These are phyloP conservation scores for Cordyceps fumosorosea DNA, from an alignment of 2,329 filamentous ascomycete genomes.

Conservation along the genomic window DNA sequence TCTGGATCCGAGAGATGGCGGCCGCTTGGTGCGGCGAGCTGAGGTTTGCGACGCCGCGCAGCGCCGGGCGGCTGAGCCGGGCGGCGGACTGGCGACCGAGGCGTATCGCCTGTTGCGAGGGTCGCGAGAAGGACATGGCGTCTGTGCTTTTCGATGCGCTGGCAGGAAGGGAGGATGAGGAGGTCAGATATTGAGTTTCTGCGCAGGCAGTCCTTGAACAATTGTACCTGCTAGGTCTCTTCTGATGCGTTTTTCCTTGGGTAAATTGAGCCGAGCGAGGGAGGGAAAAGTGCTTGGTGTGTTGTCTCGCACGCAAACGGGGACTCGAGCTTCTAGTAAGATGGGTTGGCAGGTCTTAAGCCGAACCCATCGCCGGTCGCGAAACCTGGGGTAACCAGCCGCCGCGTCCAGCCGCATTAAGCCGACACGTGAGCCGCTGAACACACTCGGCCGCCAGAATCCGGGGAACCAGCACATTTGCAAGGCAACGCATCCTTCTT, in stretches of 20 bases:
- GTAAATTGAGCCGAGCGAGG: background rate
- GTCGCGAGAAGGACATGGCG: conserved; percentile 41
- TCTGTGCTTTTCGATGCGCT: background rate
- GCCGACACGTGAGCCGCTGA: conserved; percentile 21
- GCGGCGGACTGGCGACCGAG: conserved; percentile 28
- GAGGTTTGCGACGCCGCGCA: conserved; percentile 60
- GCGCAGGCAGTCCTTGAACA: background rate
- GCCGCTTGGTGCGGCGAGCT: conserved; percentile 74
- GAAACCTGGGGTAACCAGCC: conserved; percentile 17
- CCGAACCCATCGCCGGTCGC: conserved; percentile 7
- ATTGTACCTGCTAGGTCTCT: background rate
- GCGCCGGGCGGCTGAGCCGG: conserved; percentile 20
- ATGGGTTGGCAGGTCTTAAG: conserved; percentile 9
- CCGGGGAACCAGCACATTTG: conserved; percentile 6
- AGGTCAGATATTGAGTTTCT: background rate
- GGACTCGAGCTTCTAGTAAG: background rate
- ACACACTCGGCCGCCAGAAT: conserved; percentile 1
- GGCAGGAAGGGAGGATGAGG: background rate
- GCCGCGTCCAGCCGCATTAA: conserved; percentile 40
- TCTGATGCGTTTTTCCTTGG: background rate
- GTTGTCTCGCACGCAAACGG: conserved; percentile 6
- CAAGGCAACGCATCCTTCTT: background rate
- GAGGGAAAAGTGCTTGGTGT: background rate
- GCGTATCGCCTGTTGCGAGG: conserved; percentile 37
- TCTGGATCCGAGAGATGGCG: conserved; percentile 74